Evolutionary conservation across 345 rosid genomes (phyloP).

Genomic region (Eucalyptus marginata): DNA sequence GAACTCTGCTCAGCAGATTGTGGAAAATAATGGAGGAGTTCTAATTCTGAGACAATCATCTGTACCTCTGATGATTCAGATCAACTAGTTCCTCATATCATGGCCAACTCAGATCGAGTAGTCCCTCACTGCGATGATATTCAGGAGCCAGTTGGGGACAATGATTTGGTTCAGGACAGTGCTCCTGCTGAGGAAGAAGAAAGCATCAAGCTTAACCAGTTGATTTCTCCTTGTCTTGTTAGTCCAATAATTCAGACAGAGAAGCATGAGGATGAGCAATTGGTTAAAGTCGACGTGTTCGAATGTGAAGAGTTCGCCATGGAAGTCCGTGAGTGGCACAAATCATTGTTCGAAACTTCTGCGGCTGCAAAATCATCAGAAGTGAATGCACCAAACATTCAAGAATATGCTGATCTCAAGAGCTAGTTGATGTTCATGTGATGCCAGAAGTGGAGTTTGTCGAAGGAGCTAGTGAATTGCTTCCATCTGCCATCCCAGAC

Average conservation of each 20-base stretch:
- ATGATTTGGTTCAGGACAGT: background rate
- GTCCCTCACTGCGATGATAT: background rate
- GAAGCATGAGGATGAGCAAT: background rate
- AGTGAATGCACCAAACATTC: background rate
- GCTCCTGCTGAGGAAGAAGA: background rate
- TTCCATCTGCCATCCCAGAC: background rate
- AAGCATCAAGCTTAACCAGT: background rate
- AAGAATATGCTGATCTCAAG: background rate
- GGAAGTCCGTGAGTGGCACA: background rate
- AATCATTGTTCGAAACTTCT: background rate
- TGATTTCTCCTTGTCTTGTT: background rate
- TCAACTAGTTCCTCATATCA: background rate
- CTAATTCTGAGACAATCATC: background rate
- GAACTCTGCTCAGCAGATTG: background rate
- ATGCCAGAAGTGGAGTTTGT: constrained; percentile 1
- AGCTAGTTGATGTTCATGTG: background rate
- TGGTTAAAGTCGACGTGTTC: background rate
- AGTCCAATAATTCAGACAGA: background rate
- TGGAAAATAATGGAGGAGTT: background rate
- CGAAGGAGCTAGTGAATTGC: background rate
- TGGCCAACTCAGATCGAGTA: background rate
- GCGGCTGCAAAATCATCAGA: background rate
- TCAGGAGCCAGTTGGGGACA: background rate
- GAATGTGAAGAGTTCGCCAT: background rate
- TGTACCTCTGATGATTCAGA: background rate